Evolutionary conservation across 2,329 filamentous ascomycete species (phyloP), one percentile per base, ranked within the genome.

Genomic region (Pestalotiopsis sp.): DNA sequence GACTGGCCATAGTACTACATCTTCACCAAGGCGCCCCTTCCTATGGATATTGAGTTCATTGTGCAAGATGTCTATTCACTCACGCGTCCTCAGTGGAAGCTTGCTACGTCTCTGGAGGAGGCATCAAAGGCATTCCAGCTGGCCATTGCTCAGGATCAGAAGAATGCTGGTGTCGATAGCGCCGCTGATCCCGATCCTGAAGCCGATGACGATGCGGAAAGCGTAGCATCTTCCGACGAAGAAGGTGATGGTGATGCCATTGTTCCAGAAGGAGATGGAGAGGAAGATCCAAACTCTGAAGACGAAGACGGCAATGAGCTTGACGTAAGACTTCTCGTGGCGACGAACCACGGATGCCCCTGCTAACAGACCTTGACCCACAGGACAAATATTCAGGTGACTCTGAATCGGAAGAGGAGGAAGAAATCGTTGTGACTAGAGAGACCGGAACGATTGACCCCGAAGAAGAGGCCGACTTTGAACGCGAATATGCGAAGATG

Each of bases 31-130:
- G 90, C 95, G 22, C 86, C 92, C 0, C 81, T 98, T 52, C 96
- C 97, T 0, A 97, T 99, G 93, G 96, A 99, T 72, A 93, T 98
- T 60, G 96, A 99, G 68, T 99, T 99, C 77, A 90, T 98, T 59
- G 88, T 99, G 6, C 94, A 98, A 78, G 96, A 99, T 78, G 94
- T 93, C 0, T 98, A 92, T 80, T 90, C 91, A 30, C 81, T 94
- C 40, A 91, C 94, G 13, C 88, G 96, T 60, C 95, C 96, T 4
- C 92, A 98, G 76, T 99, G 95, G 96, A 97, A 96, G 79, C 83
- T 98, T 59, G 90, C 93, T 22, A 87, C 89, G 4, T 92, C 91
- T 71, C 79, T 96, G 5, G 90, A 97, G 65, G 96, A 98, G 79
- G 95, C 96, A 10, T 88, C 89, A 11, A 91, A 89, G 71, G 87